Base-by-base conservation (phyloP, 345 rosid genomes). In the Gossypioides kirkii region DNA sequence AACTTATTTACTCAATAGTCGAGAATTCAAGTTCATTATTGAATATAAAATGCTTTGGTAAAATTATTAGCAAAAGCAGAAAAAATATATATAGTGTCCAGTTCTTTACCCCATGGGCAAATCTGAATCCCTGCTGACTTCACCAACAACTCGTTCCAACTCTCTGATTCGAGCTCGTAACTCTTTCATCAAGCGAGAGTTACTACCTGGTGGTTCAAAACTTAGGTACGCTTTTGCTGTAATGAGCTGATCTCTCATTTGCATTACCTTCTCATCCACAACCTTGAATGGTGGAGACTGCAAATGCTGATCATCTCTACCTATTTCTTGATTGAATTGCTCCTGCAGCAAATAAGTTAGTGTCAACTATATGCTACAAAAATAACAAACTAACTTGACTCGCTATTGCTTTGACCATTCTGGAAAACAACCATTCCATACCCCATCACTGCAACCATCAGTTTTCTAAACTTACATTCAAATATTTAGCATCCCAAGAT, bases 181-280 rank as follows among this genome's bases (percentile, higher is more conserved):
- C 79, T 90, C 97, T 79, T 77, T 92, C 41, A 86, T 90, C 17
- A 90, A 71, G 79, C 85, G 97, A 63, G 95, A 83, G 77, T 88
- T 82, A 77, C 93, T 86, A 28, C 88, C 90, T 49, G 91, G 80
- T 36, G 88, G 91, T 63, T 88, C 79, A 64, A 84, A 82, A 83
- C 63, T 80, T 83, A 90, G 70, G 87, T 87, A 94, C 68, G 81
- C 90, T 79, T 79, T 87, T 69, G 96, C 97, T 85, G 92, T 88
- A 64, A 94, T 80, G 65, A 94, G 70, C 78, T 87, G 88, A 87
- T 94, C 98, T 87, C 85, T 87, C 80, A 90, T 85, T 86, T 84
- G 86, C 70, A 79, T 88, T 68, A 88, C 81, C 85, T 87, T 94
- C 72, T 69, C 81, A 82, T 94, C 92, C 32, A 78, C 73, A 18